Evolutionary conservation across 2,329 filamentous ascomycete species (phyloP), one percentile per base, ranked within the genome.

Genomic region (Raffaelea ambrosiae): DNA sequence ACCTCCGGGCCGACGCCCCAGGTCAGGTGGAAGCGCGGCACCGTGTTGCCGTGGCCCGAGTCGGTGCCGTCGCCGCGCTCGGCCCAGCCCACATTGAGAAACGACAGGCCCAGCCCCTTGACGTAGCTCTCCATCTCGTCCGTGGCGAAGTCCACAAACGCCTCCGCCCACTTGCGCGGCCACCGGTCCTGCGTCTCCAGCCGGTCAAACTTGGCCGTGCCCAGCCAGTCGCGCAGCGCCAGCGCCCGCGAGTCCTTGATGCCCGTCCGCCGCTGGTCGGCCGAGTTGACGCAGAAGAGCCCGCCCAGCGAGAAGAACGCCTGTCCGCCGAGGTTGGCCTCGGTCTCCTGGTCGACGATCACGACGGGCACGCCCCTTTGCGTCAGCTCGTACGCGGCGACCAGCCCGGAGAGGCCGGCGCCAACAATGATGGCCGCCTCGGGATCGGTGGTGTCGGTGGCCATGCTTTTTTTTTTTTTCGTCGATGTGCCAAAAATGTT

Each of bases 301-400:
- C 78, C 78, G 31, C 78, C 79, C 1, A 82, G 70, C 3, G 78
- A 82, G 76, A 77, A 82, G 58, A 81, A 81, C 7, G 78, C 78
- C 60, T 82, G 78, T 3, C 78, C 78, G 50, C 79, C 79, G 10
- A 82, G 65, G 54, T 70, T 80, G 51, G 67, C 61, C 26, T 66
- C 68, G 49, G 73, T 75, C 58, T 82, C 78, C 57, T 82, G 78
- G 61, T 82, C 79, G 44, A 82, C 46, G 39, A 81, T 61, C 43
- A 80, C 50, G 33, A 67, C 67, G 3, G 68, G 70, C n/a, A 80
- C 63, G 44, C 67, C 63, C 50, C 67, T 72, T 56, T 70, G 64
- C 14, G 70, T 65, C 7, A 81, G 70, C 62, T 81, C 77, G 54
- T 70, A 77, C 40, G 77, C 76, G 3, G 77, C 74, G 18, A 80